Base-by-base conservation (phyloP, 441 rosid genomes). In the Erysimum pusillum region DNA sequence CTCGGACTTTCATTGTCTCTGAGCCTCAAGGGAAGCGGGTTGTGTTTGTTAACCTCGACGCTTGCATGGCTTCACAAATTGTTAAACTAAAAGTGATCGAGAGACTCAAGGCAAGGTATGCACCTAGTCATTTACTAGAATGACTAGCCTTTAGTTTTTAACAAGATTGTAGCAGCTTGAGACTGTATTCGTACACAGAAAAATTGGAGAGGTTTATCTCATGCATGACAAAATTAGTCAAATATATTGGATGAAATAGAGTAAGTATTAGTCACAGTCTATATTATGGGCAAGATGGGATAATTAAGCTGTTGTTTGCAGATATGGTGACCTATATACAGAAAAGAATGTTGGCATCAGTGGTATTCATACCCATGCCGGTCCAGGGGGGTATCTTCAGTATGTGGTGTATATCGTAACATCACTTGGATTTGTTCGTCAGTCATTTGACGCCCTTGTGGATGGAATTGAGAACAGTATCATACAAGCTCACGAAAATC, bases 41-140 rank as follows among this genome's bases (percentile, higher is more conserved):
- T 13, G 96, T 82, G 34, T 93, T 91, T 68, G 97, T 96, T 38
- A 96, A 93, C 76, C 89, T 96, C 1, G 98, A 96, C 73, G 99
- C 99, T 74, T 96, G 99, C 75, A 96, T 96, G 97, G 99, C 92
- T 51, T 90, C 99, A n/a, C 98, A 96, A 60, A 69, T 96, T 65
- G 99, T 96, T 61, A 91, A 83, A 4, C 79, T 91, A 35, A 96
- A 94, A 86, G 98, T 96, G 18, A 67, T 96, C 34, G 98, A 94
- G 87, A 88, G 98, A 81, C 83, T 94, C 80, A 96, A 85, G 67
- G 88, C 92, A 36, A 94, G 99, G 98, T 96, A 85, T 34, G 58
- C 15, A 15, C 56, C 46, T 32, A 12, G 8, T 32, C 10, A 34
- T 68, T 20, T 51, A 56, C 7, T 52, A 38, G 13, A 4, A 20